phyloP scores from a whole-genome alignment of 176 grass and related monocot genomes.

The Paspalum vaginatum region DNA sequence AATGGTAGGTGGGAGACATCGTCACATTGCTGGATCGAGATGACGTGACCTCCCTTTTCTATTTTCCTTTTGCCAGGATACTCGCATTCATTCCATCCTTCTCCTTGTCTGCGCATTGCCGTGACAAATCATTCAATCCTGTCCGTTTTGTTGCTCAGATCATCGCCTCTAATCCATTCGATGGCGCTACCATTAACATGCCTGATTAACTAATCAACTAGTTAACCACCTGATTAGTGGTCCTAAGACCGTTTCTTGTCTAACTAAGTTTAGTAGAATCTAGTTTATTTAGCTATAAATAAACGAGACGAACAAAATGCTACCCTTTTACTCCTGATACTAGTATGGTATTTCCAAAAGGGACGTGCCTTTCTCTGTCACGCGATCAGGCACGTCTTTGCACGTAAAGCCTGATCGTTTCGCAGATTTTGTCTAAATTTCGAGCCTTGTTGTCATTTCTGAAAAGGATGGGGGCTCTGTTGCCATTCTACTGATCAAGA shows the following conservation, averaged over 20 bases:
- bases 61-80: conserved; percentile 23
- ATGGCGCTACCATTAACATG: neutral
- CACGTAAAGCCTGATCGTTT: conserved; percentile 30
- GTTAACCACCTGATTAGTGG: conserved; percentile 25
- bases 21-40: conserved; percentile 52
- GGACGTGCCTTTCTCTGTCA: conserved; percentile 42
- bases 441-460: conserved; percentile 32
- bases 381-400: conserved; percentile 30
- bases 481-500: conserved; percentile 6
- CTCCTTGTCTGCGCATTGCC: conserved; percentile 11
- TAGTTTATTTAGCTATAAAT: conserved; percentile 24
- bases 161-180: neutral
- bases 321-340: no score
- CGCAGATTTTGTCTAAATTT: conserved; percentile 22
- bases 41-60: conserved; percentile 49
- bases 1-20: conserved; percentile 51
- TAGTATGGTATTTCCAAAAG: neutral
- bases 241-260: conserved; percentile 23
- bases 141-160: conserved; percentile 9
- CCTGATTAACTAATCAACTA: conserved; percentile 32
- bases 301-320: no score
- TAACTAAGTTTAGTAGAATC: conserved; percentile 48
- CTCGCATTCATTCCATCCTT: conserved; percentile 31
- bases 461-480: neutral
- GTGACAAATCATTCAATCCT: conserved; percentile 12